Conservation (phyloP, 2,329 filamentous ascomycete species). For the Botrytis fabae region DNA sequence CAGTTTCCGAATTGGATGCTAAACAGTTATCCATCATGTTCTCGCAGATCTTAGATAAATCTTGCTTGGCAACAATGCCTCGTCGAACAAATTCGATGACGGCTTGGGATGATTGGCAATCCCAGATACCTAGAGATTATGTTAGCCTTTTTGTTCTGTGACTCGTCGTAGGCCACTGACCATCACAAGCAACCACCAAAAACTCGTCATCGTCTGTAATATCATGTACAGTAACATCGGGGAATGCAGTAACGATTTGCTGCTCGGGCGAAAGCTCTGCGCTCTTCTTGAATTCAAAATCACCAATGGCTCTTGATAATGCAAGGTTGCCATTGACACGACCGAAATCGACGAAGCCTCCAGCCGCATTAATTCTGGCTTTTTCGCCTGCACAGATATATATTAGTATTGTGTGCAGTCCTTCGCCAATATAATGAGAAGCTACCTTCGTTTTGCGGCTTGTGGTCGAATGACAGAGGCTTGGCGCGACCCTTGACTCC, state of each 20-base stretch:
- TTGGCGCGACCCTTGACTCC: conserved; percentile 97
- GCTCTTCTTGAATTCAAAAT: conserved; percentile 99
- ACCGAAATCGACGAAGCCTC: conserved; percentile 97
- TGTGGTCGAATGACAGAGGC: conserved; percentile 98
- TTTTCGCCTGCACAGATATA: conserved; percentile 71
- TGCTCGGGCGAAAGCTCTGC: conserved; percentile 95
- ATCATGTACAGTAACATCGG: conserved; percentile 90
- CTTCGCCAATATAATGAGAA: background rate
- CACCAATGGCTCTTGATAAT: conserved; percentile 92
- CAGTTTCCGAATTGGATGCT: conserved; percentile 95
- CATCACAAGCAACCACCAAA: conserved; percentile 87
- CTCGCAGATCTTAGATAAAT: conserved; percentile 92
- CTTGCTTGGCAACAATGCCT: conserved; percentile 94
- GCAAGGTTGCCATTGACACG: conserved; percentile 98
- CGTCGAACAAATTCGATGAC: conserved; percentile 96
- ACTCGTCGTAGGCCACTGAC: conserved; percentile 52
- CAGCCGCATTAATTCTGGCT: conserved; percentile 90
- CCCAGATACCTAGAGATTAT: conserved; percentile 80
- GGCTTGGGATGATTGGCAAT: conserved; percentile 97
- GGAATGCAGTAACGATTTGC: conserved; percentile 96
- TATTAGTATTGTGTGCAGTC: conserved; percentile 34
- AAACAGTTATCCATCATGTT: conserved; percentile 99
- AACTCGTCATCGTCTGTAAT: conserved; percentile 94
- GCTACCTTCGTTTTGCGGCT: conserved; percentile 93
- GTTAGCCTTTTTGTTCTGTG: conserved; percentile 29